A percentile compares a stretch with the other conserved stretches of the same genome.
phyloP scores from a whole-genome alignment of 306 rosid species.

The Fagus crenata region DNA sequence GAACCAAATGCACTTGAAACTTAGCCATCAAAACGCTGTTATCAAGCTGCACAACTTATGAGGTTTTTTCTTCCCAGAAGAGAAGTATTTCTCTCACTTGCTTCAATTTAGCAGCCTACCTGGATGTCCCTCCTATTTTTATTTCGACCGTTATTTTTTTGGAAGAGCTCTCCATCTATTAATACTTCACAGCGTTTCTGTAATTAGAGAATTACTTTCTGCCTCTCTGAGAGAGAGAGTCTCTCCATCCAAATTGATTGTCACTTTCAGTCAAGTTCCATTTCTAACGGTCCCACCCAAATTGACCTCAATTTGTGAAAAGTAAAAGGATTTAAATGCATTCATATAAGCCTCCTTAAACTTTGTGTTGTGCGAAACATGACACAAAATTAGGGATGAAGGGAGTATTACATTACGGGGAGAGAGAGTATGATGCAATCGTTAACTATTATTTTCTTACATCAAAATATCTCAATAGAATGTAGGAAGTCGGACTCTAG shows the following conservation, averaged over 20 bases:
- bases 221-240: not conserved
- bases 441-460: too few relatives aligned
- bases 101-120: not conserved
- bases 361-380: not conserved
- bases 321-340: not conserved
- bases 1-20: not conserved
- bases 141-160: not conserved
- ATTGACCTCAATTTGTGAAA: not conserved
- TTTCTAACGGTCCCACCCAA: not conserved
- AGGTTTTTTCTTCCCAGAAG: not conserved
- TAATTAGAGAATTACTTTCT: not conserved
- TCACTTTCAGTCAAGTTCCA: not conserved
- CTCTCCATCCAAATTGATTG: not conserved
- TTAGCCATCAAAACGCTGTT: not conserved
- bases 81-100: not conserved
- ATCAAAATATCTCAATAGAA: not conserved
- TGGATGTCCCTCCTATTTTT: not conserved
- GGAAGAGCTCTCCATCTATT: not conserved
- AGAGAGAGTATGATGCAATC: not conserved
- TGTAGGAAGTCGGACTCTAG: not conserved
- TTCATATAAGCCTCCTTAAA: not conserved
- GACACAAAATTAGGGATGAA: not conserved
- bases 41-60: not conserved
- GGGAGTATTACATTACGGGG: not conserved
- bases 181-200: not conserved